These are phyloP conservation scores for Phaeotremella fagi DNA, from an alignment of 768 basidiomycete genomes.

Conservation along the genomic window DNA sequence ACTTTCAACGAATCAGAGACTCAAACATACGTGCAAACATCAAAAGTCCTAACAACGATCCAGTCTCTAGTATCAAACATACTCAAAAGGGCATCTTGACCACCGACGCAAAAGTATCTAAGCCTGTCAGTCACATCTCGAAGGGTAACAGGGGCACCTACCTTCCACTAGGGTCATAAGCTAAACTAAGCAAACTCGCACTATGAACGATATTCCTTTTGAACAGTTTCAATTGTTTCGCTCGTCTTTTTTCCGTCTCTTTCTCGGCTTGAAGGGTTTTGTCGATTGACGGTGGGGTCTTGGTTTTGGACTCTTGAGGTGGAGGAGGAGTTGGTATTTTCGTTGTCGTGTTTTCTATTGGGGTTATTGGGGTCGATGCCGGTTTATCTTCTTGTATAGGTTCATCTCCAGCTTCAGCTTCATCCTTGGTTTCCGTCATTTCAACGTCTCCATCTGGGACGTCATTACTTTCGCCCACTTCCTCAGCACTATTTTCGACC, in stretches of 20 bases:
- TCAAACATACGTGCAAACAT: conserved; percentile 34
- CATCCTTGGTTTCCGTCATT: neutral
- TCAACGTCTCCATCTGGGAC: conserved; percentile 1
- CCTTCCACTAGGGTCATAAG: conserved; percentile 32
- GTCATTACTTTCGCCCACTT: neutral
- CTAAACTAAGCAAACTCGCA: conserved; percentile 24
- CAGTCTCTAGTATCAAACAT: conserved; percentile 34
- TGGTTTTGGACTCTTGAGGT: conserved; percentile 7
- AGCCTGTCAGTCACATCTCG: neutral
- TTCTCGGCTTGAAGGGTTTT: neutral
- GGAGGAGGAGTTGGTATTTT: conserved; percentile 1
- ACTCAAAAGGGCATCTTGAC: conserved; percentile 41
- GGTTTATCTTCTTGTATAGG: neutral
- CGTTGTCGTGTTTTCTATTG: neutral
- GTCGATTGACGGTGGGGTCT: conserved; percentile 9
- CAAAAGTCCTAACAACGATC: conserved; percentile 37
- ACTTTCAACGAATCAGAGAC: neutral
- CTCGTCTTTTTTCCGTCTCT: conserved; percentile 4
- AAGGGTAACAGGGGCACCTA: neutral
- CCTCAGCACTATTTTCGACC: neutral
- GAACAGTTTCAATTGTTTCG: conserved; percentile 25
- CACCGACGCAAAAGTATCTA: conserved; percentile 34
- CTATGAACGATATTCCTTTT: conserved; percentile 27
- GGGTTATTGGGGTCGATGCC: neutral
- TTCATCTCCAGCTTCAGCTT: neutral